phyloP scores from a whole-genome alignment of 73 alveolate genomes.

The Paramecium bursaria region DNA sequence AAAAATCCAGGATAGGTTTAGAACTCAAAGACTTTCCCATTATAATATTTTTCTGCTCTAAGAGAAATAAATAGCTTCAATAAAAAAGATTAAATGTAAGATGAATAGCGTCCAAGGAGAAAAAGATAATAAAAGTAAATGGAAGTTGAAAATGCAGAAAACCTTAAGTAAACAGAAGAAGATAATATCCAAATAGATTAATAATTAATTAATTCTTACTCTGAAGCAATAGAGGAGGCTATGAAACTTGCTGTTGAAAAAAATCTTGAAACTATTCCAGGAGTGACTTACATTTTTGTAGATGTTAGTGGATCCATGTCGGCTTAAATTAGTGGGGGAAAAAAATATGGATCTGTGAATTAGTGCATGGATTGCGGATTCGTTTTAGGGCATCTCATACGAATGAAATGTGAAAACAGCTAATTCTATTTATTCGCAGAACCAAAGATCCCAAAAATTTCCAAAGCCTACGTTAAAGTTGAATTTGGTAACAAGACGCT shows the following conservation, averaged over 20 bases:
- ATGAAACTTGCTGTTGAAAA: conserved; percentile 64
- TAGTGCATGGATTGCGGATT: conserved; percentile 1
- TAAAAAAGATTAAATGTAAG: neutral
- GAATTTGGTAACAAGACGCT: no score
- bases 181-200: neutral
- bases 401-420: no score
- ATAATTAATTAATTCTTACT: neutral
- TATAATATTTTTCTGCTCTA: conserved; percentile 56
- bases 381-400: no score
- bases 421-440: no score
- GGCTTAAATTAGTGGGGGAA: conserved; percentile 65
- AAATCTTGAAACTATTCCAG: conserved; percentile 33
- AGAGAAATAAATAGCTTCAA: neutral
- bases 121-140: neutral
- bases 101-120: conserved; percentile 18
- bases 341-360: conserved; percentile 10
- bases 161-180: neutral
- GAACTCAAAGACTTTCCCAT: conserved; percentile 69
- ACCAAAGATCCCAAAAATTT: no score
- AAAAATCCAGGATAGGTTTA: conserved; percentile 25
- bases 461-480: no score
- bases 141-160: neutral
- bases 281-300: conserved; percentile 39
- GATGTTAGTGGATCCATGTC: conserved; percentile 59
- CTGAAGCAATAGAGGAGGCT: conserved; percentile 51